Evolutionary conservation across 306 rosid species (phyloP), one percentile per base, ranked within the genome.

Genomic region (Quillaja saponaria): DNA sequence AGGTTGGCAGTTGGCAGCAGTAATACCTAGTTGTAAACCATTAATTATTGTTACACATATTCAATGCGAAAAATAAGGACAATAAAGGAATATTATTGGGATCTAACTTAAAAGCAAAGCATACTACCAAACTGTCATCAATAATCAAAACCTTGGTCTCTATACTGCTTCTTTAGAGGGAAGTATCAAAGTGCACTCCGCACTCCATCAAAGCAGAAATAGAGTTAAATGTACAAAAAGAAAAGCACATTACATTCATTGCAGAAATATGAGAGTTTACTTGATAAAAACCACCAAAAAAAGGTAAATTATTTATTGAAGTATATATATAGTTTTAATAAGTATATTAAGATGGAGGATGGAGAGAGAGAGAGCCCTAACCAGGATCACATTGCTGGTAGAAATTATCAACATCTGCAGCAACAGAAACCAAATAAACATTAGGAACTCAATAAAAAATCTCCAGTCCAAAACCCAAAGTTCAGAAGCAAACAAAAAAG

Each of bases 331-430:
- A n/a, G n/a, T n/a, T n/a, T n/a, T n/a, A n/a, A n/a, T n/a, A 61
- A n/a, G 47, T 25, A 34, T 3, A 34, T 34, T 44, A 44, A 13
- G 13, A 34, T 55, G 33, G 25, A 18, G 31, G 40, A 38, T 9
- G 38, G 17, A 45, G 46, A 25, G 10, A 25, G 52, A 48, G 68
- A 7, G 53, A 52, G 3, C 56, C 42, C 76, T 75, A 55, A 91
- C 96, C 97, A 34, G 97, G 97, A 76, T 87, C 96, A 54, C 97
- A 91, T 74, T 83, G 87, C 69, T 62, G 87, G 72, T 71, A 84
- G 82, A 91, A 91, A 13, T 91, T 90, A 67, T 87, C 90, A 67
- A 85, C 95, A 64, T 91, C 97, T 87, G 95, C 85, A 74, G 49
- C 58, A 79, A 55, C 56, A 64, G 31, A 52, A 68, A 61, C 67